These are phyloP conservation scores for Hanseniaspora mollemarum DNA, from an alignment of 805 yeast species.

Conservation along the genomic window DNA sequence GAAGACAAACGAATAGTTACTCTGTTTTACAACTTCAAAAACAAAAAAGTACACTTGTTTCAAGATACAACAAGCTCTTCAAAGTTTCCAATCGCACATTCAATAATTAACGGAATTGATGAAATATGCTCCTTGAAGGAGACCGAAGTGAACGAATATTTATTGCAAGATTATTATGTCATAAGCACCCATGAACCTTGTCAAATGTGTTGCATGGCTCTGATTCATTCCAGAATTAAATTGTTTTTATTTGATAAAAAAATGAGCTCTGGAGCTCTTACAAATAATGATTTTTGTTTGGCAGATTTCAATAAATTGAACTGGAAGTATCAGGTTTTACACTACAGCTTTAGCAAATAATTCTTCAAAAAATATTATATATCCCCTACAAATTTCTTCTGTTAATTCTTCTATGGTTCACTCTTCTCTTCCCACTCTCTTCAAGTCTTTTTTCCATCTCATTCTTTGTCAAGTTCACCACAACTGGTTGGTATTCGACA, in stretches of 20 bases:
- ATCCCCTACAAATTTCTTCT: slow-evolving; percentile 48
- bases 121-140: slow-evolving; percentile 39
- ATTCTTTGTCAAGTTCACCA: slow-evolving; percentile 77
- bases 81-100: slow-evolving; percentile 52
- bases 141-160: slow-evolving; percentile 33
- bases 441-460: slow-evolving; percentile 92
- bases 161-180: slow-evolving; percentile 66
- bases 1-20: slow-evolving; percentile 44
- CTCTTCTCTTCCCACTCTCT: slow-evolving; percentile 53
- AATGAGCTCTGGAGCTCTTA: slow-evolving; percentile 42
- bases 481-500: slow-evolving; percentile 73
- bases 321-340: slow-evolving; percentile 79
- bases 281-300: slow-evolving; percentile 53
- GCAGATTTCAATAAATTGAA: slow-evolving; percentile 68
- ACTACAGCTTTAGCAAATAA: slow-evolving; percentile 24
- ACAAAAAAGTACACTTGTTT: slow-evolving; percentile 31
- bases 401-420: slow-evolving; percentile 82
- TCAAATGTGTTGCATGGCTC: slow-evolving; percentile 92
- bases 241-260: slow-evolving; percentile 51
- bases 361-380: background rate
- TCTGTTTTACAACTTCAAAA: slow-evolving; percentile 49
- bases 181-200: slow-evolving; percentile 94
- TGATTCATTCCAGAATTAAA: slow-evolving; percentile 76
- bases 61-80: slow-evolving; percentile 32
- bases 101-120: slow-evolving; percentile 61